phyloP scores from a whole-genome alignment of 2,329 filamentous ascomycete genomes.

The Cytospora piceicola region DNA sequence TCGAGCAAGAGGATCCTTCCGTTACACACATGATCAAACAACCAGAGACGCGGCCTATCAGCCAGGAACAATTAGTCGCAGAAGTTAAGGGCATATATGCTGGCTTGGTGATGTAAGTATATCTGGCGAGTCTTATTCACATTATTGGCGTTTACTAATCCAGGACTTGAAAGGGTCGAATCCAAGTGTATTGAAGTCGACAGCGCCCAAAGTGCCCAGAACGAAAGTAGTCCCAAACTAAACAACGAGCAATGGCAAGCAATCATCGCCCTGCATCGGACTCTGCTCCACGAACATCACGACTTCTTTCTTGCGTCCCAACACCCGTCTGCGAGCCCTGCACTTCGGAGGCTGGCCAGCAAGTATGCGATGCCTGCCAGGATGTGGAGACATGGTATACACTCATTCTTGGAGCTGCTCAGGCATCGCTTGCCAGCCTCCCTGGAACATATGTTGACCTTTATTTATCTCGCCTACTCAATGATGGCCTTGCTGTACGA shows the following conservation, averaged over 20 bases:
- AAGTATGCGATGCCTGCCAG: slow-evolving; percentile 91
- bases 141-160: neutral
- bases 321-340: slow-evolving; percentile 75
- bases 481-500: slow-evolving; percentile 90
- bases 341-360: slow-evolving; percentile 68
- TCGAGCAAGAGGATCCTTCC: slow-evolving; percentile 30
- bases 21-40: slow-evolving; percentile 45
- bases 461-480: slow-evolving; percentile 86
- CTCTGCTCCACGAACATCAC: slow-evolving; percentile 79
- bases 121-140: neutral
- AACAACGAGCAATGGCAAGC: slow-evolving; percentile 80
- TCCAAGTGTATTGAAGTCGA: slow-evolving; percentile 85
- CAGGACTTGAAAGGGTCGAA: slow-evolving; percentile 60
- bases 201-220: slow-evolving; percentile 57
- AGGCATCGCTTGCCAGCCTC: slow-evolving; percentile 75
- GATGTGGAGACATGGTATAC: slow-evolving; percentile 94
- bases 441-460: slow-evolving; percentile 86
- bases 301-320: slow-evolving; percentile 88
- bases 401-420: slow-evolving; percentile 78
- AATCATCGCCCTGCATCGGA: slow-evolving; percentile 79
- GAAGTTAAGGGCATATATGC: slow-evolving; percentile 86
- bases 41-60: slow-evolving; percentile 69
- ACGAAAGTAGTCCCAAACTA: slow-evolving; percentile 48
- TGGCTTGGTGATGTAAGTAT: slow-evolving; percentile 67
- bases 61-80: slow-evolving; percentile 75